Evolutionary conservation across 495 filamentous ascomycete genomes (phyloP).

Genomic region (Tuber aestivum): DNA sequence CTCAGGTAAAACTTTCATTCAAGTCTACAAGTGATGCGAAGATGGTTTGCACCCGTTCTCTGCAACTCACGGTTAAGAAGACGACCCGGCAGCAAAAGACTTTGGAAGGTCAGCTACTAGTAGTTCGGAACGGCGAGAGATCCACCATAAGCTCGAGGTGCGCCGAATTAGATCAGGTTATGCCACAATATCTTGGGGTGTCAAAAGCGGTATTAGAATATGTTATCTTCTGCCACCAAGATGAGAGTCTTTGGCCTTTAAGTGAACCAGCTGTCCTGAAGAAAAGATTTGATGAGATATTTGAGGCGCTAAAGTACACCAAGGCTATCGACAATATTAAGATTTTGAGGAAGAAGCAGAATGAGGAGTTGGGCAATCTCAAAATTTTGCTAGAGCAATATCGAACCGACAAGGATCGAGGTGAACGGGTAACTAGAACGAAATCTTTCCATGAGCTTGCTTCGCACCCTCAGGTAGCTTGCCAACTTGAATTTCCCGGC

Average conservation of each 20-base stretch:
- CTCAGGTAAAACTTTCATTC: slow-evolving; percentile 87
- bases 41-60: slow-evolving; percentile 71
- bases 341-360: slow-evolving; percentile 71
- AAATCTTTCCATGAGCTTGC: slow-evolving; percentile 3
- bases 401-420: slow-evolving; percentile 81
- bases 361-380: slow-evolving; percentile 61
- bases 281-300: slow-evolving; percentile 94
- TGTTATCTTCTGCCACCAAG: slow-evolving; percentile 98
- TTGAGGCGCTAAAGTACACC: slow-evolving; percentile 92
- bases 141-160: slow-evolving; percentile 68
- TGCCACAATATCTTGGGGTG: slow-evolving; percentile 84
- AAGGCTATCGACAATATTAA: slow-evolving; percentile 96
- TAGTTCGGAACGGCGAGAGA: slow-evolving; percentile 74
- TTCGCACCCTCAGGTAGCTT: neutral
- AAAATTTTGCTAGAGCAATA: slow-evolving; percentile 68
- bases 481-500: slow-evolving; percentile 5
- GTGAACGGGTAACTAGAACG: slow-evolving; percentile 51
- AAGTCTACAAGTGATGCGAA: slow-evolving; percentile 64
- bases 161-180: slow-evolving; percentile 70
- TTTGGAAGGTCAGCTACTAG: slow-evolving; percentile 68
- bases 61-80: slow-evolving; percentile 84
- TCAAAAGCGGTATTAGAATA: slow-evolving; percentile 82
- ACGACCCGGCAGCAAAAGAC: slow-evolving; percentile 64
- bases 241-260: slow-evolving; percentile 97
- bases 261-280: slow-evolving; percentile 79